A percentile compares a stretch with the other conserved stretches of the same genome.
Evolutionary conservation across 1,284 basidiomycete genomes (phyloP).

Genomic region (Paramarasmius palmivorus): DNA sequence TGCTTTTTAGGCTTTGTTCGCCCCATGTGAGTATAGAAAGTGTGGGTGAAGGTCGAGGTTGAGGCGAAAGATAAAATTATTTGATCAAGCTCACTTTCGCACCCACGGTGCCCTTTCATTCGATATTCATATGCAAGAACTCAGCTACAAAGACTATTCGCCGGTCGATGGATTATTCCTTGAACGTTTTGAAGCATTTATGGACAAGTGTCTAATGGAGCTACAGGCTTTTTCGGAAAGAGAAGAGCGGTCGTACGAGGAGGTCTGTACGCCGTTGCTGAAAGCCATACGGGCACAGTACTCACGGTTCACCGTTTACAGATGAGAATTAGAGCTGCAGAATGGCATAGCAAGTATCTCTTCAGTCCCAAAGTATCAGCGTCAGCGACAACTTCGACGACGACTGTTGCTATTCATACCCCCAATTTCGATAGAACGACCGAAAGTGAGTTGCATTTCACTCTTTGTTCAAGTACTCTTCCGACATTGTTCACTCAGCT

Average conservation of each 20-base stretch:
- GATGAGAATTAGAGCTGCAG: slow-evolving; percentile 53
- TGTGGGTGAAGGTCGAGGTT: neutral
- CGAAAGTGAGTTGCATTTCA: slow-evolving; percentile 9
- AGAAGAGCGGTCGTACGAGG: slow-evolving; percentile 56
- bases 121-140: neutral
- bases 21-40: no score
- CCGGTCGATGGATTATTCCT: slow-evolving; percentile 48
- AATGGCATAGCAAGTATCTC: slow-evolving; percentile 58
- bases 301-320: slow-evolving; percentile 28
- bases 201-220: slow-evolving; percentile 56
- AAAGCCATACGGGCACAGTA: neutral
- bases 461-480: neutral
- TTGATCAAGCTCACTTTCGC: neutral
- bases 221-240: slow-evolving; percentile 58
- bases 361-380: slow-evolving; percentile 26
- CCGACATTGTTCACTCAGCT: slow-evolving; percentile 31
- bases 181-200: slow-evolving; percentile 61
- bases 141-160: slow-evolving; percentile 1
- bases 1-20: slow-evolving; percentile 64
- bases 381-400: no score
- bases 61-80: slow-evolving; percentile 2
- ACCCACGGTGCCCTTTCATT: no score
- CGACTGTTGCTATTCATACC: slow-evolving; percentile 20
- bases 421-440: neutral
- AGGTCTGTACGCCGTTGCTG: slow-evolving; percentile 38